A percentile compares a stretch with the other conserved stretches of the same genome.
These are phyloP conservation scores for Exserohilum rostratum DNA, from an alignment of 2,329 filamentous ascomycete species.

Conservation along the genomic window DNA sequence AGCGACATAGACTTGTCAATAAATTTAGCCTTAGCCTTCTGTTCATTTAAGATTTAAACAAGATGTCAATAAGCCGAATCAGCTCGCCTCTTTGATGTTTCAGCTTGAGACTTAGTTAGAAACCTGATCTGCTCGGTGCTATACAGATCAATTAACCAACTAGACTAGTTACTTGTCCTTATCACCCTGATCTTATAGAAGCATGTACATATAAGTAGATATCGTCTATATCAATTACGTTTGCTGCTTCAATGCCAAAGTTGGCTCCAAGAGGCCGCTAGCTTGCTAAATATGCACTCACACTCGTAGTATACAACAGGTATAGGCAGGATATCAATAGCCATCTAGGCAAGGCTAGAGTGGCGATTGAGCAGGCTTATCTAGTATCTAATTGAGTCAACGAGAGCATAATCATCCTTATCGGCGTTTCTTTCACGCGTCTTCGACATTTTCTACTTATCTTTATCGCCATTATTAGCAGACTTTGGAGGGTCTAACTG, in stretches of 20 bases:
- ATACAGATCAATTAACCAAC: background rate
- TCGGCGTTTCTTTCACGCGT: background rate
- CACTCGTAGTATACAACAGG: background rate
- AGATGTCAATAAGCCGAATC: background rate
- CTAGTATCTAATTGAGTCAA: background rate
- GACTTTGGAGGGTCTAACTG: conserved; percentile 1
- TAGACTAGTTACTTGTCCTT: background rate
- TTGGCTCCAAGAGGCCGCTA: background rate
- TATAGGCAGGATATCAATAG: conserved; percentile 5
- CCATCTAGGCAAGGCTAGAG: conserved; percentile 2
- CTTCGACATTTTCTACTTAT: conserved; percentile 2
- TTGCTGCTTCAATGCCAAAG: background rate
- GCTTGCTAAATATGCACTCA: background rate
- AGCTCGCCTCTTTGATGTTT: background rate
- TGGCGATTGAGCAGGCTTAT: background rate
- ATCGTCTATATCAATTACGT: background rate
- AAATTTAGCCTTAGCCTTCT: background rate
- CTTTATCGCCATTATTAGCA: conserved; percentile 3
- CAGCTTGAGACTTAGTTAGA: background rate
- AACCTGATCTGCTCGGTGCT: conserved; percentile 1
- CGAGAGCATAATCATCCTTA: background rate
- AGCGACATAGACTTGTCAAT: background rate
- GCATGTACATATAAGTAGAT: no score
- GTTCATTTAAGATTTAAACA: background rate
- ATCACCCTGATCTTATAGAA: background rate